Percentiles rank a stretch among this genome's conserved stretches.
These are phyloP conservation scores for Leccinum disarticulatum DNA, from an alignment of 768 basidiomycete genomes.

Conservation along the genomic window DNA sequence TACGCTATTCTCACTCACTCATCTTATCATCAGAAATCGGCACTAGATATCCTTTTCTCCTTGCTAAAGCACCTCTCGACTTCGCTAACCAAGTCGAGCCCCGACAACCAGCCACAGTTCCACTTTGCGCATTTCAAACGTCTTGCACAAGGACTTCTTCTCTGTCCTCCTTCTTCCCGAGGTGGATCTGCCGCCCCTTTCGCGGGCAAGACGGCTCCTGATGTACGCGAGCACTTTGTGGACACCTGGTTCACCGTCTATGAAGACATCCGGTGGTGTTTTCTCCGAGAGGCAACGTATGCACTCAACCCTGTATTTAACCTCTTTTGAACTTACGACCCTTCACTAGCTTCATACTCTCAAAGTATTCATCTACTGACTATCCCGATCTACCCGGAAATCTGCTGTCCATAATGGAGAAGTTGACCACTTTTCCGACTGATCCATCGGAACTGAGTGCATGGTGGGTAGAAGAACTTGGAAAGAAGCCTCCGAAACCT, in stretches of 20 bases:
- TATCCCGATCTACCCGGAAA: slow-evolving; percentile 46
- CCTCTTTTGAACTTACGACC: background rate
- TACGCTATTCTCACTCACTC: slow-evolving; percentile 5
- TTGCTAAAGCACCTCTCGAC: slow-evolving; percentile 77
- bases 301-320: slow-evolving; percentile 16
- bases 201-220: slow-evolving; percentile 47
- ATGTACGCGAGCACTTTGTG: slow-evolving; percentile 64
- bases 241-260: slow-evolving; percentile 73
- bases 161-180: slow-evolving; percentile 55
- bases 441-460: slow-evolving; percentile 62
- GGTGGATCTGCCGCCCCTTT: slow-evolving; percentile 18
- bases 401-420: slow-evolving; percentile 65
- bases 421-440: slow-evolving; percentile 72
- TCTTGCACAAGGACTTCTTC: slow-evolving; percentile 56
- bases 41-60: slow-evolving; percentile 75
- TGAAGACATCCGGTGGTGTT: slow-evolving; percentile 89
- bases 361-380: slow-evolving; percentile 28
- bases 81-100: slow-evolving; percentile 46
- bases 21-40: slow-evolving; percentile 51
- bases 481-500: slow-evolving; percentile 52
- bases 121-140: slow-evolving; percentile 67
- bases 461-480: slow-evolving; percentile 79
- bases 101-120: slow-evolving; percentile 57
- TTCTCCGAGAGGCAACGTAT: slow-evolving; percentile 76
- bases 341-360: slow-evolving; percentile 23